A percentile compares a stretch with the other conserved stretches of the same genome.
These are phyloP conservation scores for Xylariomycetidae sp. DNA, from an alignment of 2,329 filamentous ascomycete genomes.

Conservation along the genomic window DNA sequence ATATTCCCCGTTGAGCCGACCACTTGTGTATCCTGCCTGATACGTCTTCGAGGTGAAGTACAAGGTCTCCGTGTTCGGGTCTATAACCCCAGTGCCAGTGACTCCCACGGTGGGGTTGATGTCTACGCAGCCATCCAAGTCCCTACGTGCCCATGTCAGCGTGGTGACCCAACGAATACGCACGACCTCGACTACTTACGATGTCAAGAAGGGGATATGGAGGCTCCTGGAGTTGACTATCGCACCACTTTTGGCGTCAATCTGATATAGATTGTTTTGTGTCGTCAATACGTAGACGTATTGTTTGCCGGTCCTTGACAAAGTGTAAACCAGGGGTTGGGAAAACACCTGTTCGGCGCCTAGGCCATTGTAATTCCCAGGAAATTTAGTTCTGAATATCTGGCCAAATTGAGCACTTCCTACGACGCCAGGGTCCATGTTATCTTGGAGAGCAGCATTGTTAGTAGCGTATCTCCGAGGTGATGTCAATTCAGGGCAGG, in stretches of 20 bases:
- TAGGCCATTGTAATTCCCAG: conserved; percentile 44
- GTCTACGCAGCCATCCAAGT: conserved; percentile 42
- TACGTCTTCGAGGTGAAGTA: conserved; percentile 48
- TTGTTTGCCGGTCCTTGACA: conserved; percentile 39
- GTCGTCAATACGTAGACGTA: conserved; percentile 53
- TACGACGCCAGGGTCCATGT: conserved; percentile 58
- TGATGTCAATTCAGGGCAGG: no score
- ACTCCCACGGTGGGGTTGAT: conserved; percentile 43
- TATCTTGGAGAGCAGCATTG: no score
- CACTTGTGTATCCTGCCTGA: conserved; percentile 29
- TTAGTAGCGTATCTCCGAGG: no score
- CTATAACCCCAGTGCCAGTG: conserved; percentile 46
- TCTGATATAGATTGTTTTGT: conserved; percentile 54
- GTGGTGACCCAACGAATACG: neutral
- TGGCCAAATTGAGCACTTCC: conserved; percentile 50
- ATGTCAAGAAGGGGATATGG: conserved; percentile 40
- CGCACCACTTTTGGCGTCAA: conserved; percentile 49
- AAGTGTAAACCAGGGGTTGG: conserved; percentile 47
- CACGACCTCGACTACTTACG: conserved; percentile 1
- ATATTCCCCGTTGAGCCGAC: conserved; percentile 37
- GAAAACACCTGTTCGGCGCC: conserved; percentile 48
- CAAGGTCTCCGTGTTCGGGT: conserved; percentile 43
- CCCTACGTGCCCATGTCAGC: conserved; percentile 17
- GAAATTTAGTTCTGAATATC: conserved; percentile 47
- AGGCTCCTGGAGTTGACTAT: conserved; percentile 45